Evolutionary conservation across 2,329 filamentous ascomycete species (phyloP).

Genomic region (Penicillium olsonii): DNA sequence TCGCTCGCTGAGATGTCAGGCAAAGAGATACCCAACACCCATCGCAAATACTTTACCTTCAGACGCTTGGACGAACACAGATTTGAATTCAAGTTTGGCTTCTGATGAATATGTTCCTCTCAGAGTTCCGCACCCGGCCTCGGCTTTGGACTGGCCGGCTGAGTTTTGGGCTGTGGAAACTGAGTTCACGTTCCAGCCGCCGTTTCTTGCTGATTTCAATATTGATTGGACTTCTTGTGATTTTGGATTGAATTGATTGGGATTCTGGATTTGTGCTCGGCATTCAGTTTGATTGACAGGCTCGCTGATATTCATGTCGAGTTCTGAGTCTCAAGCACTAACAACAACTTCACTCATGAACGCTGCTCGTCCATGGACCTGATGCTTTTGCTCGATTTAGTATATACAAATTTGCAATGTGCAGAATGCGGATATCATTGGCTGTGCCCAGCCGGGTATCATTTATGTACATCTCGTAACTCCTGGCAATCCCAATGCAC

Average conservation of each 20-base stretch:
- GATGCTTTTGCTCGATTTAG: no score
- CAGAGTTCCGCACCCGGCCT: no score
- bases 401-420: no score
- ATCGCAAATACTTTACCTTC: neutral
- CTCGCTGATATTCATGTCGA: no score
- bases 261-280: no score
- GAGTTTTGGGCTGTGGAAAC: slow-evolving; percentile 13
- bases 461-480: neutral
- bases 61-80: neutral
- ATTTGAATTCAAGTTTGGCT: neutral
- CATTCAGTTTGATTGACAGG: no score
- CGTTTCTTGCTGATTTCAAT: slow-evolving; percentile 9
- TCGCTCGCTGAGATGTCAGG: neutral
- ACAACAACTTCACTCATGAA: no score
- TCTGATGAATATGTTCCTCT: neutral
- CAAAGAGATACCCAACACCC: neutral
- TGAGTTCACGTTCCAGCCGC: slow-evolving; percentile 7
- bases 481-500: no score
- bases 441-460: neutral
- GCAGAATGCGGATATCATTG: no score
- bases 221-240: slow-evolving; percentile 9
- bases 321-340: no score
- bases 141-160: neutral
- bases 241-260: neutral
- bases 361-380: no score